These are phyloP conservation scores for Apodospora peruviana DNA, from an alignment of 495 filamentous ascomycete genomes.

Conservation along the genomic window DNA sequence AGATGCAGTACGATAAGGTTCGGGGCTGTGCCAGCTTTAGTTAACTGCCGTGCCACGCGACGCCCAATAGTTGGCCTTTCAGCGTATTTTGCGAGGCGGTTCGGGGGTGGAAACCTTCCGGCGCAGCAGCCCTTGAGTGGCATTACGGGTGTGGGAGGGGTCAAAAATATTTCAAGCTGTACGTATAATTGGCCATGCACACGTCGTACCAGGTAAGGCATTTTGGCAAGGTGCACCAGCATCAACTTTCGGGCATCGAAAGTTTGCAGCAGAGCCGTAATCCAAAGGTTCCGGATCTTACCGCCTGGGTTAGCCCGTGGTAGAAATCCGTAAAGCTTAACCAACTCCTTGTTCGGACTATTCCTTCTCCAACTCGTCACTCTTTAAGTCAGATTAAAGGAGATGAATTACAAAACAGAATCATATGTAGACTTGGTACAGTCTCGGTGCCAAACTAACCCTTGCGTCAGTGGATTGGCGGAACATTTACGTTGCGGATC, in stretches of 20 bases:
- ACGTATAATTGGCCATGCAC: not conserved
- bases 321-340: not conserved
- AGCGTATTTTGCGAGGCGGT: no score
- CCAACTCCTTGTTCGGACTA: not conserved
- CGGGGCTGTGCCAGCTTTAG: not conserved
- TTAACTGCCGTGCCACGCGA: no score
- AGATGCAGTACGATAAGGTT: not conserved
- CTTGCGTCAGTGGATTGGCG: conserved; percentile 4
- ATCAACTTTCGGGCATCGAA: not conserved
- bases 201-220: not conserved
- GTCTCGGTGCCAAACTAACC: conserved; percentile 5
- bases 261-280: not conserved
- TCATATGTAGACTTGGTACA: conserved; percentile 5
- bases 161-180: not conserved
- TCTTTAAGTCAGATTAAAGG: not conserved
- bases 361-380: not conserved
- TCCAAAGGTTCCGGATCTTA: not conserved
- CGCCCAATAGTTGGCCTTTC: no score
- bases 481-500: conserved; percentile 1
- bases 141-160: not conserved
- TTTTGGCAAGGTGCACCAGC: not conserved
- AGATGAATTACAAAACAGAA: conserved; percentile 1
- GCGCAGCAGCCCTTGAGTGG: not conserved
- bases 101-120: no score
- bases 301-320: not conserved